Evolutionary conservation across 176 grass and related monocot genomes (phyloP).

Genomic region (Aegilops sharonensis): DNA sequence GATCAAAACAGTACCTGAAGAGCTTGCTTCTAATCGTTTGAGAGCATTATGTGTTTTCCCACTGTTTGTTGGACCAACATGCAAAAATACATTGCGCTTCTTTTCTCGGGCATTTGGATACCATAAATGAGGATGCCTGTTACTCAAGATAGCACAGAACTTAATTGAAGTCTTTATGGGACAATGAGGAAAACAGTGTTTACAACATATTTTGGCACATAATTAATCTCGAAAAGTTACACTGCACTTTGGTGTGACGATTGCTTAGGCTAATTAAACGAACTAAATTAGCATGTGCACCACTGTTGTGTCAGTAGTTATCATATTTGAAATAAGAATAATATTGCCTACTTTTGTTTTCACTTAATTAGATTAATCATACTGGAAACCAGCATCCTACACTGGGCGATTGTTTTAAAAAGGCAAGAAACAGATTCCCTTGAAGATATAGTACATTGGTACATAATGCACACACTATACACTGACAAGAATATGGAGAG

Average conservation of each 20-base stretch:
- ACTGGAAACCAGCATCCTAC: not conserved
- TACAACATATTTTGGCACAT: not conserved
- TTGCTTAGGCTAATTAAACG: not conserved
- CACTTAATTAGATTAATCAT: not conserved
- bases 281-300: constrained; percentile 1
- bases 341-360: not conserved
- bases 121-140: constrained; percentile 84
- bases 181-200: not conserved
- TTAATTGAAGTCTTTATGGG: constrained; percentile 17
- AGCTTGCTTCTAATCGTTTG: constrained; percentile 77
- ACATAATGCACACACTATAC: not conserved
- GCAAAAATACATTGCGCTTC: constrained; percentile 96
- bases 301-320: constrained; percentile 1
- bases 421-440: not conserved
- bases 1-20: constrained; percentile 64
- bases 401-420: not conserved
- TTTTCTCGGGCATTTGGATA: constrained; percentile 89
- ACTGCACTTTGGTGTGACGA: not conserved
- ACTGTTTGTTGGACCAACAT: constrained; percentile 96
- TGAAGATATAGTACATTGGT: not conserved
- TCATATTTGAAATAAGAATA: constrained; percentile 4
- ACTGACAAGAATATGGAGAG: not conserved
- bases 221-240: constrained; percentile 1
- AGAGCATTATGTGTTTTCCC: constrained; percentile 97
- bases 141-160: constrained; percentile 30